Evolutionary conservation across 1,139 yeast genomes (phyloP).

Genomic region (Suhomyces ambrosiae): DNA sequence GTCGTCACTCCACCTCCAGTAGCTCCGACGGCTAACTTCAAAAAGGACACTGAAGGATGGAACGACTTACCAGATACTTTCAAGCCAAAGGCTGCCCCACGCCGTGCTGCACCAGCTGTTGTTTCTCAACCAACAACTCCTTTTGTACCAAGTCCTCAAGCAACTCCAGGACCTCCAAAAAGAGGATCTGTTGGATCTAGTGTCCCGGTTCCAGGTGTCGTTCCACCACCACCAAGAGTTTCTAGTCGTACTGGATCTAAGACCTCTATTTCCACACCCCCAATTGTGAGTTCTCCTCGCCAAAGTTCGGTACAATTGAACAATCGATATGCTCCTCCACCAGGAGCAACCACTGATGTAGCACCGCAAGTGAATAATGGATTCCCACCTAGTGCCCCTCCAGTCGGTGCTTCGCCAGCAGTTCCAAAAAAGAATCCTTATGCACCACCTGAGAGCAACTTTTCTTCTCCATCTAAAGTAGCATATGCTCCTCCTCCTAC

Average conservation of each 20-base stretch:
- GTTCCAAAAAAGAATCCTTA: conserved; percentile 23
- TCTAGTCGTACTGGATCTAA: conserved; percentile 33
- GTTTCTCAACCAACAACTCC: conserved; percentile 17
- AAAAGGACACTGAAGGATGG: conserved; percentile 82
- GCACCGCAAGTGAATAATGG: conserved; percentile 13
- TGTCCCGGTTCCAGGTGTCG: conserved; percentile 21
- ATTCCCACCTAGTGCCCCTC: conserved; percentile 14
- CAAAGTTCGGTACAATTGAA: conserved; percentile 22
- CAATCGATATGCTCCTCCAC: conserved; percentile 48
- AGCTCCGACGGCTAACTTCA: conserved; percentile 45
- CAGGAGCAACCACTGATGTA: conserved; percentile 14
- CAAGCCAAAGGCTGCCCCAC: conserved; percentile 49
- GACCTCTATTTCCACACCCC: conserved; percentile 20
- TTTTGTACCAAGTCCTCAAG: conserved; percentile 18
- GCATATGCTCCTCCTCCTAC: conserved; percentile 19
- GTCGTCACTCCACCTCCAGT: conserved; percentile 27
- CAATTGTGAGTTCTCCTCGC: conserved; percentile 20
- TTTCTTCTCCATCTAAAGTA: conserved; percentile 9
- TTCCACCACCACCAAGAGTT: conserved; percentile 40
- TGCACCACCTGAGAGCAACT: conserved; percentile 17
- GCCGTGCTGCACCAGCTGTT: conserved; percentile 53
- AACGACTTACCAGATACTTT: conserved; percentile 84
- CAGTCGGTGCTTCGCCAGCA: conserved; percentile 14
- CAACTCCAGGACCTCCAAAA: conserved; percentile 21
- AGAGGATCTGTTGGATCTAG: conserved; percentile 9